Conservation (phyloP, 1,284 basidiomycete species). For the Ceratobasidium sp. region DNA sequence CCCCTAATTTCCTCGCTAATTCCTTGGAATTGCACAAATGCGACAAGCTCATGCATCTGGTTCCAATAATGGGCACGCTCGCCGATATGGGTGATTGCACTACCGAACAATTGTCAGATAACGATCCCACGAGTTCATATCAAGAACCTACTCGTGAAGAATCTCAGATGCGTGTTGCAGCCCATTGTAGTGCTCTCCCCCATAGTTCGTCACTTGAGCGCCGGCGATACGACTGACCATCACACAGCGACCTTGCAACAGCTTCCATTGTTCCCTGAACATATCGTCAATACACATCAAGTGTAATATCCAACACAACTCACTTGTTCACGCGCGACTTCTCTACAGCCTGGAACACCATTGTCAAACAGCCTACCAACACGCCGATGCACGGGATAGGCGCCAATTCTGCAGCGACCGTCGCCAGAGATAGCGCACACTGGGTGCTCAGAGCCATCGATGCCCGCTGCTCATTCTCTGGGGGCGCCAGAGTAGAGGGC, state of each 20-base stretch:
- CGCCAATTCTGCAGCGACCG: constrained; percentile 7
- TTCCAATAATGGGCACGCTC: neutral
- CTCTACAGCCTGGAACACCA: constrained; percentile 10
- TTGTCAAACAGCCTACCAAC: constrained; percentile 8
- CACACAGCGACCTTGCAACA: constrained; percentile 13
- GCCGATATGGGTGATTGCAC: neutral
- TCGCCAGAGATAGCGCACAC: constrained; percentile 1
- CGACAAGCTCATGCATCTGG: neutral
- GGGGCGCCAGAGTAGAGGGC: neutral
- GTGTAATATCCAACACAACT: neutral
- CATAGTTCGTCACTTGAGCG: constrained; percentile 13
- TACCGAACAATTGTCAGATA: neutral
- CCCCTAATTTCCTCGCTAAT: constrained; percentile 22
- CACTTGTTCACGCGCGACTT: constrained; percentile 13
- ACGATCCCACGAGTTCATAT: neutral
- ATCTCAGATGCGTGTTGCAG: neutral
- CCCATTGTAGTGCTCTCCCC: neutral
- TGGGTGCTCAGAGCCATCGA: neutral
- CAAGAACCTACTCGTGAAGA: neutral
- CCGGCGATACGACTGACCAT: constrained; percentile 9
- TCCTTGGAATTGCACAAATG: neutral
- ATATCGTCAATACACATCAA: no score
- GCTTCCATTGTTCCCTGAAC: constrained; percentile 11
- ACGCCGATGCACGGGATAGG: constrained; percentile 23
- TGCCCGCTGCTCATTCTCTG: constrained; percentile 10